phyloP scores from a whole-genome alignment of 257 asterid species.

The Buddleja alternifolia region DNA sequence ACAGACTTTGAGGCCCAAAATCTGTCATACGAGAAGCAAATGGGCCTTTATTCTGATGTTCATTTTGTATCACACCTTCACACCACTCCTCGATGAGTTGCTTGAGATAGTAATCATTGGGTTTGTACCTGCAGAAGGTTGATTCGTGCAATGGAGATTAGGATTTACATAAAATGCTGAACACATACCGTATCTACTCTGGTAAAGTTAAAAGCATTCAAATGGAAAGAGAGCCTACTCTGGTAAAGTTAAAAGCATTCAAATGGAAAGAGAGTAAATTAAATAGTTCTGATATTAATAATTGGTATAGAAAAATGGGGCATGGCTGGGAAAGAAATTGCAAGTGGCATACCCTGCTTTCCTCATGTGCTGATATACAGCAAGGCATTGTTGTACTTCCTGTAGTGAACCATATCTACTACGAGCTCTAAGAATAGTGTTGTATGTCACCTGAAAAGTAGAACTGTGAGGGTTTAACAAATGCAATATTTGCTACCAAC shows the following conservation, averaged over 20 bases:
- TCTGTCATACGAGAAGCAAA: slow-evolving; percentile 37
- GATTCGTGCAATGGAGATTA: slow-evolving; percentile 23
- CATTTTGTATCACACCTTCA: slow-evolving; percentile 80
- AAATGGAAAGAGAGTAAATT: slow-evolving; percentile 10
- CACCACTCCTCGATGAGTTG: slow-evolving; percentile 97
- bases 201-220: neutral
- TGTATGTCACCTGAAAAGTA: slow-evolving; percentile 80
- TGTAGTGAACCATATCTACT: slow-evolving; percentile 73
- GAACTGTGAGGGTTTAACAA: slow-evolving; percentile 23
- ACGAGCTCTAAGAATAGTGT: slow-evolving; percentile 89
- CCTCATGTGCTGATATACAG: slow-evolving; percentile 88
- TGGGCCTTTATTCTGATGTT: slow-evolving; percentile 32
- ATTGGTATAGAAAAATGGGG: slow-evolving; percentile 1
- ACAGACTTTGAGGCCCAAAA: slow-evolving; percentile 58
- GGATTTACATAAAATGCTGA: slow-evolving; percentile 9
- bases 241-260: neutral
- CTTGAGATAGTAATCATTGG: slow-evolving; percentile 86
- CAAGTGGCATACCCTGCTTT: slow-evolving; percentile 76
- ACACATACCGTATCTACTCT: neutral
- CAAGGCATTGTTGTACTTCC: slow-evolving; percentile 87
- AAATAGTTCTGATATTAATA: neutral
- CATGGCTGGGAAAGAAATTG: slow-evolving; percentile 6
- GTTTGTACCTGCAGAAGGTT: slow-evolving; percentile 68
- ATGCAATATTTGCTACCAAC: slow-evolving; percentile 11
- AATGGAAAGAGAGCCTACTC: slow-evolving; percentile 3